Evolutionary conservation across 1,139 yeast species (phyloP).

Genomic region (Suhomyces bribrorum): DNA sequence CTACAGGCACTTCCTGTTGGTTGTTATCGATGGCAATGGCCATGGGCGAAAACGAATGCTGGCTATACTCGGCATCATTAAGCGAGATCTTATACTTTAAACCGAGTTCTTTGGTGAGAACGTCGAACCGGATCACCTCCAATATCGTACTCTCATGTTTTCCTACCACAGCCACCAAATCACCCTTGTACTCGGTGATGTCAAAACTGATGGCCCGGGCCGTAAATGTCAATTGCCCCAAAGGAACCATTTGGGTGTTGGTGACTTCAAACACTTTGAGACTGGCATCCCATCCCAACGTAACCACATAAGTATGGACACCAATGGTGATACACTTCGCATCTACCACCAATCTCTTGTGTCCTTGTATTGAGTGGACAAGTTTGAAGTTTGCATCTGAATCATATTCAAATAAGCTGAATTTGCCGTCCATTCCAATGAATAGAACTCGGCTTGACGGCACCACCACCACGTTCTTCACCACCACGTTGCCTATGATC

Average conservation of each 20-base stretch:
- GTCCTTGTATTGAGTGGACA: slow-evolving; percentile 22
- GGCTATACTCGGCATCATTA: slow-evolving; percentile 75
- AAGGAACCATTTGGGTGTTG: slow-evolving; percentile 17
- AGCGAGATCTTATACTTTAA: slow-evolving; percentile 54
- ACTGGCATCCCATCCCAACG: slow-evolving; percentile 64
- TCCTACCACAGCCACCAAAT: slow-evolving; percentile 52
- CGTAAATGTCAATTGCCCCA: slow-evolving; percentile 42
- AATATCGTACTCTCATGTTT: slow-evolving; percentile 62
- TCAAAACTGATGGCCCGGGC: slow-evolving; percentile 49
- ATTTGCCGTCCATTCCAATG: slow-evolving; percentile 45
- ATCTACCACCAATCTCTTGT: slow-evolving; percentile 36
- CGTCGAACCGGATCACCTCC: slow-evolving; percentile 39
- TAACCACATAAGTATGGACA: slow-evolving; percentile 41
- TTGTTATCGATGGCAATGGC: slow-evolving; percentile 34
- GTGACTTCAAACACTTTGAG: slow-evolving; percentile 42
- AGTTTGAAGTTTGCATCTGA: not conserved
- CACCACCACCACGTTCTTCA: slow-evolving; percentile 32
- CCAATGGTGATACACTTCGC: slow-evolving; percentile 22
- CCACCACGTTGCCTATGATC: slow-evolving; percentile 30
- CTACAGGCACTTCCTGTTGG: slow-evolving; percentile 23
- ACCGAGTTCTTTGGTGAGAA: slow-evolving; percentile 12
- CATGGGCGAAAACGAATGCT: slow-evolving; percentile 65
- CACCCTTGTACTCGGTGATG: slow-evolving; percentile 23
- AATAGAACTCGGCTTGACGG: slow-evolving; percentile 22
- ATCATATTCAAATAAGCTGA: slow-evolving; percentile 20